Base-by-base conservation (phyloP, 306 rosid genomes). In the Rubus parviflorus region DNA sequence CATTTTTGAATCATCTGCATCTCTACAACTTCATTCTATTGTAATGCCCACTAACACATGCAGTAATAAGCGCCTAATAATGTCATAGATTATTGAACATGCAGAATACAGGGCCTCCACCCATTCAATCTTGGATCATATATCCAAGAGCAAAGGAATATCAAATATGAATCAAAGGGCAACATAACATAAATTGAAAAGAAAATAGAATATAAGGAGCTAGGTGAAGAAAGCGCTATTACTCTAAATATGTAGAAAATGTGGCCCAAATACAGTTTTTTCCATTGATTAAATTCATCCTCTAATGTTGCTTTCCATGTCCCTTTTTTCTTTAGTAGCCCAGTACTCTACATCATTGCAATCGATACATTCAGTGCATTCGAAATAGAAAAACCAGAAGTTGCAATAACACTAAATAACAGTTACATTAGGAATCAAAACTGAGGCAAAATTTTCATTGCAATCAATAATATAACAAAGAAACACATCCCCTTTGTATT, bases 401-500 rank as follows among this genome's bases (percentile, higher is more conserved):
- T 25, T 16, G 77, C 65, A 5, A 43, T 5, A 74, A 25, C 43
- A 58, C 19, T 8, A 16, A 35, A 23, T 4, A 57, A 9, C 25
- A 43, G 17, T 16, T 19, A n/a, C 49, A 74, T 16, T 25, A 23
- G 19, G 30, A 60, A 58, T 43, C 56, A 43, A 58, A 43, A 58
- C 23, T 6, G 41, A 43, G 37, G 35, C 78, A 60, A 25, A 6
- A 30, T 16, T 58, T 73, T 3, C 69, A 60, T 74, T 61, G 37
- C 70, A 25, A 61, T 45, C 37, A 35, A 60, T 25, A 45, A 61
- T 46, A 61, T 61, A 7, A 43, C 54, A 3, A 42, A 41, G 35
- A 73, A 20, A 73, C 64, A 73, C 68, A 56, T 46, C 14, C 19
- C 6, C 42, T 30, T 17, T 16, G 37, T 47, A 74, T 45, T 70